Evolutionary conservation across 306 rosid species (phyloP).

Genomic region (Fragaria ananassa): DNA sequence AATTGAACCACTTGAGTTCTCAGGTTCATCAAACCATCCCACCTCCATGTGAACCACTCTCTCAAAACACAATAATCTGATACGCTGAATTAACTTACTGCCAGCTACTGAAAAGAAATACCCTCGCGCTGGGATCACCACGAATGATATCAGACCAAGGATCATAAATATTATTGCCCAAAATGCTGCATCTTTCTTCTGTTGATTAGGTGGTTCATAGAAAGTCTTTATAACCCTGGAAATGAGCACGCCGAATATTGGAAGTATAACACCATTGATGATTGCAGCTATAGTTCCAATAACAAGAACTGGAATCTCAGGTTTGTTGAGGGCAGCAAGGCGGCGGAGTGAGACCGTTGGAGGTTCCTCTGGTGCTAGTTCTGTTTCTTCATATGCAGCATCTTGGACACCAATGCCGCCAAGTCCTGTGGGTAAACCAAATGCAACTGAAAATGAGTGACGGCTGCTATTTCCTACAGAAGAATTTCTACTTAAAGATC

Average conservation of each 20-base stretch:
- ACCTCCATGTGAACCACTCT: constrained; percentile 75
- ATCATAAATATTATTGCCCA: constrained; percentile 61
- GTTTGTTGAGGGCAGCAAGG: constrained; percentile 82
- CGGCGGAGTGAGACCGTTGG: constrained; percentile 57
- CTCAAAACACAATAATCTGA: constrained; percentile 66
- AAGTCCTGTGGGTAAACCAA: constrained; percentile 69
- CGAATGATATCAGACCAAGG: constrained; percentile 50
- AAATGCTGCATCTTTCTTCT: constrained; percentile 58
- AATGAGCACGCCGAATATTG: constrained; percentile 56
- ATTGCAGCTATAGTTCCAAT: constrained; percentile 59
- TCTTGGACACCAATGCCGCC: constrained; percentile 27
- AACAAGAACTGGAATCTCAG: constrained; percentile 71
- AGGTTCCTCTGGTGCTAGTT: constrained; percentile 24
- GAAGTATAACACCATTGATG: constrained; percentile 55
- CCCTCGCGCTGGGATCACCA: constrained; percentile 43
- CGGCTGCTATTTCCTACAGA: constrained; percentile 64
- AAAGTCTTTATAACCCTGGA: constrained; percentile 64
- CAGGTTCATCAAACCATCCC: constrained; percentile 85
- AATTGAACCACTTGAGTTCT: constrained; percentile 67
- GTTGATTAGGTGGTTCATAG: constrained; percentile 50
- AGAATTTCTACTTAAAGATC: constrained; percentile 73
- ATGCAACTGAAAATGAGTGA: constrained; percentile 63
- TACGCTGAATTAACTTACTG: constrained; percentile 64
- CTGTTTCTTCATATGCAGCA: constrained; percentile 27
- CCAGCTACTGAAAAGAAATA: constrained; percentile 84